Conservation (phyloP, 1,284 basidiomycete genomes). For the Naganishia sp. region DNA sequence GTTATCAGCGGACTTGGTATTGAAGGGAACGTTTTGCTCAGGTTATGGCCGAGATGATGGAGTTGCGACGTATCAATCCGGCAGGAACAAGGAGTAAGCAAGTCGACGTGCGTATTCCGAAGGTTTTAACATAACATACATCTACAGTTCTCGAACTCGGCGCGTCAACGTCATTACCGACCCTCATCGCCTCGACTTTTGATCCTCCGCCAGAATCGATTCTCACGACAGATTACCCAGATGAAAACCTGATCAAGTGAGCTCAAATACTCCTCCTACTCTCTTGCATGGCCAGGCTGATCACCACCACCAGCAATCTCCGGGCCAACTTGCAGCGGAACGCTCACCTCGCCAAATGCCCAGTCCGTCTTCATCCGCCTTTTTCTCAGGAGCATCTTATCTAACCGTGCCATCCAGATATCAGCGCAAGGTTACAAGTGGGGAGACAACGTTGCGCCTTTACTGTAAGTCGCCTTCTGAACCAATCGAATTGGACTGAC, state of each 20-base stretch:
- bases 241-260: constrained; percentile 30
- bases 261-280: neutral
- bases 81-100: constrained; percentile 23
- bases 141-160: constrained; percentile 31
- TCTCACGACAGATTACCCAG: constrained; percentile 33
- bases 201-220: constrained; percentile 26
- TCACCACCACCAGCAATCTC: constrained; percentile 11
- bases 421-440: constrained; percentile 25
- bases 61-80: constrained; percentile 22
- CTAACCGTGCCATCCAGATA: constrained; percentile 3
- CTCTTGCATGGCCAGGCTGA: neutral
- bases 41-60: constrained; percentile 34
- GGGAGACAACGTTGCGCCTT: constrained; percentile 29
- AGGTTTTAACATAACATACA: neutral
- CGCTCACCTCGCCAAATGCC: constrained; percentile 14
- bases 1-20: neutral
- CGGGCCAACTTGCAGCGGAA: constrained; percentile 25
- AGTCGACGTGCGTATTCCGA: neutral
- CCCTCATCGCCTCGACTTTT: constrained; percentile 22
- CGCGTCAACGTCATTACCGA: constrained; percentile 31
- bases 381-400: neutral
- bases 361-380: constrained; percentile 8
- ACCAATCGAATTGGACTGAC: neutral
- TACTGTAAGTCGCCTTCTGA: constrained; percentile 14
- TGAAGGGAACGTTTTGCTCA: neutral